A percentile compares a stretch with the other conserved stretches of the same genome.
phyloP scores from a whole-genome alignment of 352 stramenopile genomes.

The Phytophthora hybrid region DNA sequence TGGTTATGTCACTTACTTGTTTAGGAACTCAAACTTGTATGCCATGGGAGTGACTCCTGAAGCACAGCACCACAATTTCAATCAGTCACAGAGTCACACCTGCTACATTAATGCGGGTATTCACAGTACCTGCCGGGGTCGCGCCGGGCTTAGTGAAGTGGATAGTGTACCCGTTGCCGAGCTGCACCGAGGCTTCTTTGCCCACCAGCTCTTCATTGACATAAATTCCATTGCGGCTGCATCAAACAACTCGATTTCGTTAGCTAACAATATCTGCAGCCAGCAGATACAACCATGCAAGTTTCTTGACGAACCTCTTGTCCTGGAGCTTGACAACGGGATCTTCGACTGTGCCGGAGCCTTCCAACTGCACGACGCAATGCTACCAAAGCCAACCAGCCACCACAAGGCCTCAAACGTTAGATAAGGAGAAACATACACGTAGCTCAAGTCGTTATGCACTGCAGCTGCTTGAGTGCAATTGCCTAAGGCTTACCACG shows the following conservation, averaged over 20 bases:
- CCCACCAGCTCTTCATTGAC: conserved; percentile 71
- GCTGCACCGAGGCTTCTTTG: conserved; percentile 38
- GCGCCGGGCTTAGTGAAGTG: conserved; percentile 78
- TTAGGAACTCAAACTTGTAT: conserved; percentile 76
- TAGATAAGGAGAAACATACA: background rate
- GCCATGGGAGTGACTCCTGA: conserved; percentile 52
- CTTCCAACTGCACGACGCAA: conserved; percentile 59
- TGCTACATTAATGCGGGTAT: background rate
- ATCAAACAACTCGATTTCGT: background rate
- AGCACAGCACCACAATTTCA: background rate
- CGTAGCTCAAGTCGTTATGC: background rate
- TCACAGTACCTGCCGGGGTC: conserved; percentile 32
- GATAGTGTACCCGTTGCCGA: conserved; percentile 60
- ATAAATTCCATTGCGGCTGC: conserved; percentile 75
- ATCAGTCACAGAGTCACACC: background rate
- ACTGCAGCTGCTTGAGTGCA: background rate
- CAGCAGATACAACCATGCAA: background rate
- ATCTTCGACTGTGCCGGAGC: conserved; percentile 29
- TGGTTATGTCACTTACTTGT: conserved; percentile 36
- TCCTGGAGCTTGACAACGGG: conserved; percentile 57
- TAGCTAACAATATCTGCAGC: background rate
- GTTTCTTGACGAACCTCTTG: conserved; percentile 51
- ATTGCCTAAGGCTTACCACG: conserved; percentile 47
- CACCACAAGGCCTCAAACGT: background rate
- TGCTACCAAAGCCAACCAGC: conserved; percentile 46